A percentile compares a stretch with the other conserved stretches of the same genome.
Evolutionary conservation across 2,329 filamentous ascomycete species (phyloP).

Genomic region (Nothophaeocryptopus gaeumannii): DNA sequence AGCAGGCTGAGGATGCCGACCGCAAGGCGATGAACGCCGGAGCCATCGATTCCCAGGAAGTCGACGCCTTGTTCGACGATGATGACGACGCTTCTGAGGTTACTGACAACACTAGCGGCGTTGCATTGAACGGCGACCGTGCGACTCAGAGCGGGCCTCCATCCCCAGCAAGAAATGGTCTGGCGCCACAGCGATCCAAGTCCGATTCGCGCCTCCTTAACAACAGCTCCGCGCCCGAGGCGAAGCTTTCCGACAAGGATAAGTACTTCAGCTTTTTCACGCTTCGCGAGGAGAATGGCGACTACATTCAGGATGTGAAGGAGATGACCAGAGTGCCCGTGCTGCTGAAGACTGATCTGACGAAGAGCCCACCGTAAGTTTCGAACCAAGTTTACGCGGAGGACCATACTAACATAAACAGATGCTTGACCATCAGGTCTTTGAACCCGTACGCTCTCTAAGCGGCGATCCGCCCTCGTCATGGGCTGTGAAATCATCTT

Average conservation of each 20-base stretch:
- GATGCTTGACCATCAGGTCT: conserved; percentile 79
- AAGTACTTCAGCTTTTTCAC: conserved; percentile 91
- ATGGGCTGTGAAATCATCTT: too few species aligned
- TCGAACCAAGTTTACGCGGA: background rate
- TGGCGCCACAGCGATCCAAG: conserved; percentile 77
- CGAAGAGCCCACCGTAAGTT: conserved; percentile 98
- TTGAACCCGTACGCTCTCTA: conserved; percentile 71
- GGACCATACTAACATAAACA: conserved; percentile 45
- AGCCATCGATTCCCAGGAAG: conserved; percentile 88
- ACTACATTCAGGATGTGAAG: conserved; percentile 96
- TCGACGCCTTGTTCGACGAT: conserved; percentile 93
- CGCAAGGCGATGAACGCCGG: conserved; percentile 93
- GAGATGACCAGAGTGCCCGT: conserved; percentile 98
- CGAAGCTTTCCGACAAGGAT: conserved; percentile 85
- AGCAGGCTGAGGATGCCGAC: conserved; percentile 85
- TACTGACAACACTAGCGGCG: conserved; percentile 79
- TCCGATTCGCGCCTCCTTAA: conserved; percentile 90
- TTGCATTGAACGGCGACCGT: conserved; percentile 76
- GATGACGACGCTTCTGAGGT: conserved; percentile 74
- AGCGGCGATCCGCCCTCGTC: conserved; percentile 11
- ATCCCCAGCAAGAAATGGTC: conserved; percentile 75
- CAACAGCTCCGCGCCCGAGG: conserved; percentile 67
- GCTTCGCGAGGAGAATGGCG: conserved; percentile 84
- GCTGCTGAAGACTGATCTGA: conserved; percentile 95
- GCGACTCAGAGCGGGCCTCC: conserved; percentile 94